These are phyloP conservation scores for Pyrenochaeta sp. DNA, from an alignment of 2,329 filamentous ascomycete genomes.

Conservation along the genomic window DNA sequence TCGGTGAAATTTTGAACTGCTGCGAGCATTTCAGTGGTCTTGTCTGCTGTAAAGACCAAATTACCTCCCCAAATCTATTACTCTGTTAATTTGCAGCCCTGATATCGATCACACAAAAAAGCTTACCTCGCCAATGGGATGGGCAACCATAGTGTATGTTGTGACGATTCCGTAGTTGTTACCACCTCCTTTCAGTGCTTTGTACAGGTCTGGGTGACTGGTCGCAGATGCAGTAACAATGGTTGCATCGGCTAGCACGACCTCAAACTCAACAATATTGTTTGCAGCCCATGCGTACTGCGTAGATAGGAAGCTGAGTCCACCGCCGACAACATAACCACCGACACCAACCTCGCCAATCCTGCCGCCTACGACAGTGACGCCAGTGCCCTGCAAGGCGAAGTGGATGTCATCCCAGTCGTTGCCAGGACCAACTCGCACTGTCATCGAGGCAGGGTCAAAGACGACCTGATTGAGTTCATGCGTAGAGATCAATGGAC, in stretches of 20 bases:
- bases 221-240: constrained; percentile 17
- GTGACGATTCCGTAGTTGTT: constrained; percentile 46
- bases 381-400: constrained; percentile 22
- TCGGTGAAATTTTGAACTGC: constrained; percentile 64
- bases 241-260: constrained; percentile 48
- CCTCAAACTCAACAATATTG: constrained; percentile 35
- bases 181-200: constrained; percentile 39
- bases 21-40: constrained; percentile 53
- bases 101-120: background rate
- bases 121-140: constrained; percentile 32
- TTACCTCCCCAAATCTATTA: constrained; percentile 56
- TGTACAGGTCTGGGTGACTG: constrained; percentile 33
- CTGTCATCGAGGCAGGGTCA: constrained; percentile 18
- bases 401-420: constrained; percentile 43
- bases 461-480: background rate
- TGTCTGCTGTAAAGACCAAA: constrained; percentile 50
- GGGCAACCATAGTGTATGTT: constrained; percentile 32
- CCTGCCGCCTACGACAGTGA: constrained; percentile 39
- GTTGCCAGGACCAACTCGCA: constrained; percentile 41
- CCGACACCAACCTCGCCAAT: constrained; percentile 41
- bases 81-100: background rate
- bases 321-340: constrained; percentile 41
- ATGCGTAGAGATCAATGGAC: background rate
- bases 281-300: constrained; percentile 24
- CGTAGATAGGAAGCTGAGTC: constrained; percentile 28